Evolutionary conservation across 371 early-diverging fungal species (phyloP), one percentile per base, ranked within the genome.

Genomic region (Ordospora colligata): DNA sequence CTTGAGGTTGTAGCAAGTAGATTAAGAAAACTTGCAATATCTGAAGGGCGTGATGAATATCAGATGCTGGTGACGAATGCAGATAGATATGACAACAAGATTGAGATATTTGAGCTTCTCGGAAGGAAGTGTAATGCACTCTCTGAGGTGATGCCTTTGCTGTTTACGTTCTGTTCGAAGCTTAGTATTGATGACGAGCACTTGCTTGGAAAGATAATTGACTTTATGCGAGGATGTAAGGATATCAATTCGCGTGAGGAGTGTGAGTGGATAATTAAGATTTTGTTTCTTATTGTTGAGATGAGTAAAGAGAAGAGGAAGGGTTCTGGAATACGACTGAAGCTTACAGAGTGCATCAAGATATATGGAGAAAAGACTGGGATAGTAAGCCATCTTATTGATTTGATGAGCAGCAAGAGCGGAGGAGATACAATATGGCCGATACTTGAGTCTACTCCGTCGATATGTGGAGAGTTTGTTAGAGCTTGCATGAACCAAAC

Each of bases 391-490:
- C 44, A 70, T 47, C 21, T 70, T 3, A 54, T 50, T 25, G 58
- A 70, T 45, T 54, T 70, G 40, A 43, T 70, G 45, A 10, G 53
- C n/a, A 70, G 46, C 7, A 58, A 70, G 45, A 58, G 21, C 27
- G 46, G 58, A 2, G 22, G 21, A 44, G 70, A 70, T n/a, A 58
- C 53, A 14, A 27, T 70, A 1, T 52, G 58, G 14, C 46, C 62
- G 21, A 70, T 70, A 23, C 58, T 70, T 25, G 46, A 54, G 10
- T 70, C 58, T 27, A 45, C 53, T 54, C 70, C 70, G 17, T 53
- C 53, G 19, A 25, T 70, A 51, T 44, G 42, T 32, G 64, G 74
- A 10, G 76, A 67, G 25, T 72, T 80, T 63, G 17, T 75, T 21
- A 40, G 49, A 22, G 14, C 14, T 10, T 2, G 62, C 22, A 27